Conservation (phyloP, 495 filamentous ascomycete genomes). For the Aspergillus leporis region DNA sequence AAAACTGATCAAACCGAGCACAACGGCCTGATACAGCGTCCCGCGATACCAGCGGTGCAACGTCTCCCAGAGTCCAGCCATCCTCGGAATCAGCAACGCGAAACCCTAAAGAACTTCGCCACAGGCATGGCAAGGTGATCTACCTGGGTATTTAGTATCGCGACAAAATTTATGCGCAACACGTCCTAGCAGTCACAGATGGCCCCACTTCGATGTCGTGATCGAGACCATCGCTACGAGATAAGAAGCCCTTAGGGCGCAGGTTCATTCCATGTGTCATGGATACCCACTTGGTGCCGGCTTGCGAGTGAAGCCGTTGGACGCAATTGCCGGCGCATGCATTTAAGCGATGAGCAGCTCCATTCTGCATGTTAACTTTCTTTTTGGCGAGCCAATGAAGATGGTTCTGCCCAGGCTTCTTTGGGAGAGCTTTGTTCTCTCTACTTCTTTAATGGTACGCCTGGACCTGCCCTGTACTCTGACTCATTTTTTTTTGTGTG, state of each 20-base stretch:
- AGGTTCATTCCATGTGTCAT: not conserved
- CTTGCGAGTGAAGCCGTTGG: not conserved
- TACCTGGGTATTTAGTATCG: not conserved
- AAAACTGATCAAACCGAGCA: conserved; percentile 56
- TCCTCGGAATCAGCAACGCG: not conserved
- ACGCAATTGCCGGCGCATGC: not conserved
- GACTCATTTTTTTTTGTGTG: no score
- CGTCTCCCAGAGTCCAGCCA: not conserved
- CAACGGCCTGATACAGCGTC: conserved; percentile 55
- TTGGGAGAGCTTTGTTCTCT: no score
- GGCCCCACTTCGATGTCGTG: conserved; percentile 8
- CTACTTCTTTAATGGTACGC: no score
- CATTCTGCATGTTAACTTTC: not conserved
- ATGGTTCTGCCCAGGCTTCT: not conserved
- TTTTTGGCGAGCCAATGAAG: not conserved
- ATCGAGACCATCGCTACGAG: not conserved
- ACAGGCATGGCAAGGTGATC: not conserved
- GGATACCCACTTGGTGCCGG: not conserved
- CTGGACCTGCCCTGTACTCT: no score
- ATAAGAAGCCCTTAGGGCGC: not conserved
- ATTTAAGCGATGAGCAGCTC: not conserved
- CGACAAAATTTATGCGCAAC: no score
- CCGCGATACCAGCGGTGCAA: conserved; percentile 47
- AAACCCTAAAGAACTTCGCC: not conserved
- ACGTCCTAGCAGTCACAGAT: not conserved